phyloP scores from a whole-genome alignment of 768 basidiomycete genomes.

The Auricularia sp. region DNA sequence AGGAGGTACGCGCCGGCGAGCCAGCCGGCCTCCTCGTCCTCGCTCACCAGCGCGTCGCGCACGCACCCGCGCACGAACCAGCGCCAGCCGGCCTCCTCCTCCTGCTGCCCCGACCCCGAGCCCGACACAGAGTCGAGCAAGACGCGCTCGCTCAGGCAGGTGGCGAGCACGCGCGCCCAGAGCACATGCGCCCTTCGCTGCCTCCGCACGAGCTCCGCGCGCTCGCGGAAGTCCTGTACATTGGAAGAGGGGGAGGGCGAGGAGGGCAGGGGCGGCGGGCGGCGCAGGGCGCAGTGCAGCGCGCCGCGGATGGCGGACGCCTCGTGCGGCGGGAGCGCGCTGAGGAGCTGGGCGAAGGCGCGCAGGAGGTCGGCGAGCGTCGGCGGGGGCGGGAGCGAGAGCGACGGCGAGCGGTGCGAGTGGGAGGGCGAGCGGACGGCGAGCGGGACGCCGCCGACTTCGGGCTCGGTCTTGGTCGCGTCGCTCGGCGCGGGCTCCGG shows the following conservation, averaged over 20 bases:
- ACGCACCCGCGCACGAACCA: neutral
- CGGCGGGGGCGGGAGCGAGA: neutral
- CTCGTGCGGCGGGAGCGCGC: neutral
- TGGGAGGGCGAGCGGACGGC: neutral
- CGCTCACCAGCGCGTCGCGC: neutral
- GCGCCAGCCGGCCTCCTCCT: neutral
- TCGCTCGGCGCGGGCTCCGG: neutral
- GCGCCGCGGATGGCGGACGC: neutral
- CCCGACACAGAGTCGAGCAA: neutral
- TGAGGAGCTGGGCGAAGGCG: neutral
- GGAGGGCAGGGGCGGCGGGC: neutral
- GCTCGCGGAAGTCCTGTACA: neutral
- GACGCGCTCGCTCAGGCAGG: neutral
- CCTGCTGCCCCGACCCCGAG: neutral
- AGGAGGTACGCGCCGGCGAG: neutral
- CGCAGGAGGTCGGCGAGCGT: neutral
- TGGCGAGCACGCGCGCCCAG: neutral
- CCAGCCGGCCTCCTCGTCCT: neutral
- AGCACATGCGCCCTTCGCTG: neutral
- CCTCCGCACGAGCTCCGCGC: neutral
- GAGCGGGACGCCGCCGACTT: neutral
- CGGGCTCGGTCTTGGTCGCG: neutral
- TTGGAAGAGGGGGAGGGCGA: neutral
- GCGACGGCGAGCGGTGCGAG: neutral
- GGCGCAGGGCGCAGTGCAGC: neutral